Evolutionary conservation across 2,329 filamentous ascomycete genomes (phyloP), one percentile per base, ranked within the genome.

Genomic region (Talaromyces rugulosus): DNA sequence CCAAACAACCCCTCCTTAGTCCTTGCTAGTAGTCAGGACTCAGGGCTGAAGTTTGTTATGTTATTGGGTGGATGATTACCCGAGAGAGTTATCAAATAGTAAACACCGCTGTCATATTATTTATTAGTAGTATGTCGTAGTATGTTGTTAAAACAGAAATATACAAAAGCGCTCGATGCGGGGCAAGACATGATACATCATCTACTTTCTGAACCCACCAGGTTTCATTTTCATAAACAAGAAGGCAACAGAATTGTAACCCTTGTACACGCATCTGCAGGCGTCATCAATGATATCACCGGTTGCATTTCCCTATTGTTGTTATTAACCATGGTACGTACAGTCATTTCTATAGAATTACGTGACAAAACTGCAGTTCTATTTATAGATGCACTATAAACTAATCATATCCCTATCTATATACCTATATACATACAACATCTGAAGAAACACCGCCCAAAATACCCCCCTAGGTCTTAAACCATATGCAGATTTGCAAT

Each of bases 401-500:
- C 12, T 3, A 36, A 36, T 16, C 12, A 14, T 6, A 16, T 36
- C 12, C 16, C 34, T 40, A 40, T 40, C 23, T 23, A 23, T 23
- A 23, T 23, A 23, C 23, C 23, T 23, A n/a, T 16, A 14, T 40
- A 47, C 11, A 27, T 27, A 47, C 44, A 23, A 47, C 23, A 27
- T 47, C 11, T 5, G 18, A 47, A 36, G 33, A 36, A 36, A 7
- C 12, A 36, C 33, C 16, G 5, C 40, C 36, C 40, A 44, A 18
- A 8, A 44, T 18, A 44, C 16, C 16, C 14, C 16, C 16, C 40
- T 7, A 44, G 14, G n/a, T 18, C n/a, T 42, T 42, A n/a, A 18
- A 47, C 68, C 63, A 96, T 86, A 69, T 92, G 81, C 68, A 96
- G 78, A 79, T 97, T 97, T 56, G 83, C 84, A 68, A 98, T 90